Conservation (phyloP, 202 grass and related monocot genomes). For the Brachypodium distachyon region DNA sequence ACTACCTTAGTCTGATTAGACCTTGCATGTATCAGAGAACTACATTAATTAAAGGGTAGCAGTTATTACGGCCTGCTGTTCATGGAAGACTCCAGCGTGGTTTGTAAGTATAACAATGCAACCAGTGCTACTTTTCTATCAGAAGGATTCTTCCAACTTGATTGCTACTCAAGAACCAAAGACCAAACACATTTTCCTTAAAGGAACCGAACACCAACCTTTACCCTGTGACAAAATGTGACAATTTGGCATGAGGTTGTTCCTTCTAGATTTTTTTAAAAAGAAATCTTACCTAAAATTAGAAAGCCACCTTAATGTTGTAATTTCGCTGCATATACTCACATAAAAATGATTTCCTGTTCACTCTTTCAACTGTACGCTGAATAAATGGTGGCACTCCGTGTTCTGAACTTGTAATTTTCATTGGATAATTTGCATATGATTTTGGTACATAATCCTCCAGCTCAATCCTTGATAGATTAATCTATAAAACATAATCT, state of each 20-base stretch:
- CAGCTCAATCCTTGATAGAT: background rate
- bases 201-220: background rate
- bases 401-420: background rate
- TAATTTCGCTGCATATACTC: background rate
- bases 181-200: constrained; percentile 26
- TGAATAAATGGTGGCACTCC: background rate
- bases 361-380: background rate
- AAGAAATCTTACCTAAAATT: background rate
- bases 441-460: background rate
- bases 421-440: background rate
- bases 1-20: background rate
- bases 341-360: background rate
- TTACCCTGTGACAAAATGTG: background rate
- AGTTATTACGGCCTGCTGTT: constrained; percentile 5
- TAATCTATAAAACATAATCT: background rate
- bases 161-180: constrained; percentile 18
- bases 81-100: background rate
- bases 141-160: constrained; percentile 25
- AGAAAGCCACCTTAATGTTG: background rate
- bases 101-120: constrained; percentile 21
- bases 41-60: background rate
- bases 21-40: background rate
- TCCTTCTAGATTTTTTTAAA: constrained; percentile 10
- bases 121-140: constrained; percentile 13
- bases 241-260: background rate